phyloP scores from a whole-genome alignment of 2,329 filamentous ascomycete genomes.

The Teratosphaeria viscida region DNA sequence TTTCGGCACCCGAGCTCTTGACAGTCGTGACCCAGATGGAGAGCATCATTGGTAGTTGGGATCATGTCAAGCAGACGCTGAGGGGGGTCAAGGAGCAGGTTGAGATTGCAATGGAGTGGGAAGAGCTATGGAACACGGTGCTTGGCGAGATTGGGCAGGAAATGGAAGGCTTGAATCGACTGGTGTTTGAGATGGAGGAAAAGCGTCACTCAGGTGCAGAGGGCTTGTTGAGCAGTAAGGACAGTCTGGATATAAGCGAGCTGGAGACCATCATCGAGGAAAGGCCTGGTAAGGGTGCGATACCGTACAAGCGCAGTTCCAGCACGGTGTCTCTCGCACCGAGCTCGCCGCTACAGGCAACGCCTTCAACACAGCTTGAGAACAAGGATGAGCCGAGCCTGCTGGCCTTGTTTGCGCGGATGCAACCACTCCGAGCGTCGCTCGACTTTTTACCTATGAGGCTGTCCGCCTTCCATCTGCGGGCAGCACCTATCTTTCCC shows the following conservation, averaged over 20 bases:
- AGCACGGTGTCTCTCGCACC: conserved; percentile 53
- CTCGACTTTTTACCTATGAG: conserved; percentile 95
- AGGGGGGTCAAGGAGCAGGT: conserved; percentile 79
- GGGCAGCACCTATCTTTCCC: conserved; percentile 71
- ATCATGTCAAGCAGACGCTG: conserved; percentile 65
- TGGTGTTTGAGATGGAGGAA: conserved; percentile 98
- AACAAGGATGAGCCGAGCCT: conserved; percentile 77
- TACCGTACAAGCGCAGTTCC: conserved; percentile 54
- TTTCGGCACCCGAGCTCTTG: conserved; percentile 61
- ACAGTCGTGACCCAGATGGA: conserved; percentile 83
- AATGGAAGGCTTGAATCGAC: conserved; percentile 63
- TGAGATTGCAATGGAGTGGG: conserved; percentile 97
- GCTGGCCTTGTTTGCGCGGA: conserved; percentile 81
- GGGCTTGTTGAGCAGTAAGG: conserved; percentile 43
- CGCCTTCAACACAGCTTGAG: conserved; percentile 38
- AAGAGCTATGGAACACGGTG: conserved; percentile 90
- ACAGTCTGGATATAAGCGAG: conserved; percentile 68
- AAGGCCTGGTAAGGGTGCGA: conserved; percentile 45
- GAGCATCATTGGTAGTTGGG: conserved; percentile 72
- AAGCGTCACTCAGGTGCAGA: conserved; percentile 73
- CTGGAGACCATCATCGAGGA: conserved; percentile 91
- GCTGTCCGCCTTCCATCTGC: conserved; percentile 70
- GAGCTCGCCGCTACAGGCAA: conserved; percentile 51
- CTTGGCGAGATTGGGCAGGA: conserved; percentile 88
- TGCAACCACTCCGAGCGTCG: conserved; percentile 87